Evolutionary conservation across 1,284 basidiomycete species (phyloP), one percentile per base, ranked within the genome.

Genomic region (Trichosporon ovoides): DNA sequence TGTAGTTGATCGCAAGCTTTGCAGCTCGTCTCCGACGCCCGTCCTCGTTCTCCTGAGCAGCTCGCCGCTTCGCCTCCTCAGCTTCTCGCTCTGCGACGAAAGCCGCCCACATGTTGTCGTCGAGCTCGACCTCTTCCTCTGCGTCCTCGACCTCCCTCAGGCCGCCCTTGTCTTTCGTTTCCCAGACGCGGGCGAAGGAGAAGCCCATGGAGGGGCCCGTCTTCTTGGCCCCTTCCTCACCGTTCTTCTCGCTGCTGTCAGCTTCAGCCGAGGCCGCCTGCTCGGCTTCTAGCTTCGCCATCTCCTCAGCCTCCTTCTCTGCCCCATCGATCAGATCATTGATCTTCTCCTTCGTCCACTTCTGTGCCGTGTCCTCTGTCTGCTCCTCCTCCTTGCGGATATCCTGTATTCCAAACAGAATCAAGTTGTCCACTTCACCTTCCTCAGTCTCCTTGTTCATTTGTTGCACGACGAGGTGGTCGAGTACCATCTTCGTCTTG

Each of bases 381-480:
- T 31, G 28, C 38, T 62, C 61, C 79, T 80, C 20, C 69, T 83
- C 74, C 48, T 88, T 84, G 69, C 92, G 89, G 11, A 95, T 80
- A 0, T 86, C 84, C 72, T 86, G 84, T 28, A 89, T 89, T 36
- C 91, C 90, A 64, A 86, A 89, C 19, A 88, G 87, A 6, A 94
- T 80, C 64, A 93, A 88, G 2, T 87, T 89, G 69, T 86, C 84
- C 65, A 91, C 84, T 64, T 87, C 85, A 55, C 84, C 82, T 24
- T 81, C 83, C 31, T 85, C 84, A 48, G 87, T 87, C 53, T 87
- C 85, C 59, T 86, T 84, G 65, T 90, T 88, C 85, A 94, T 91
- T 73, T 91, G 91, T 77, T 94, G 91, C 5, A 78, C 91, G 60
- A 95, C 93, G 14, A 95, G 80, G 77, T 95, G 91, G 69, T 94